Conservation (phyloP, 164 flowering plant species). For the Stephania yunnanensis region DNA sequence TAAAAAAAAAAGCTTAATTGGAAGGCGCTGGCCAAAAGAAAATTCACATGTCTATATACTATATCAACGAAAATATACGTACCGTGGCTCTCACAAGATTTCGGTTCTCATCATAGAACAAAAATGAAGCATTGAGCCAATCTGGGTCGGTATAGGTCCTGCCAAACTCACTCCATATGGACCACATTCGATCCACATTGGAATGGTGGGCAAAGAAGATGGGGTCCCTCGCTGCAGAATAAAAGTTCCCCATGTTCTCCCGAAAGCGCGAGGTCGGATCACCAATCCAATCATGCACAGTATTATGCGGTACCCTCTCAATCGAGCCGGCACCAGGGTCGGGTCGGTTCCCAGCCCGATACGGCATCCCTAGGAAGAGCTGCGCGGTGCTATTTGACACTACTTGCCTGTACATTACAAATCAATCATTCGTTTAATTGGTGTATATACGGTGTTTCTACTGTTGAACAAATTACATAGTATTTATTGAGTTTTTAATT, state of each 20-base stretch:
- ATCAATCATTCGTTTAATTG: too few species aligned
- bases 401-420: too few species aligned
- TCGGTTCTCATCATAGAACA: conserved; percentile 44
- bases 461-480: too few species aligned
- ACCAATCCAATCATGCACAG: conserved; percentile 35
- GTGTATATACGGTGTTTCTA: too few species aligned
- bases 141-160: conserved; percentile 37
- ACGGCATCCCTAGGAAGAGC: conserved; percentile 32
- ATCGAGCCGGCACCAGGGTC: conserved; percentile 28
- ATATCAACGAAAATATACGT: too few species aligned
- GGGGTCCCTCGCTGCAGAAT: conserved; percentile 61
- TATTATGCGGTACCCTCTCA: conserved; percentile 30
- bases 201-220: conserved; percentile 56
- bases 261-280: conserved; percentile 38
- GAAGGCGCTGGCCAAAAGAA: too few species aligned
- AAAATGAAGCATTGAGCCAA: conserved; percentile 30
- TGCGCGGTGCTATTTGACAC: too few species aligned
- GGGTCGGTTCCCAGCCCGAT: conserved; percentile 25
- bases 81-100: conserved; percentile 41
- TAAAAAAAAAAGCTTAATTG: too few species aligned
- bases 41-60: too few species aligned
- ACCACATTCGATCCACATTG: conserved; percentile 63
- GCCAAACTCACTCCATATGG: conserved; percentile 44
- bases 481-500: too few species aligned
- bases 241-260: conserved; percentile 68